Percentiles rank a stretch among this genome's conserved stretches.
Evolutionary conservation across 2,329 filamentous ascomycete species (phyloP).

Genomic region (Ophiocordyceps australis): DNA sequence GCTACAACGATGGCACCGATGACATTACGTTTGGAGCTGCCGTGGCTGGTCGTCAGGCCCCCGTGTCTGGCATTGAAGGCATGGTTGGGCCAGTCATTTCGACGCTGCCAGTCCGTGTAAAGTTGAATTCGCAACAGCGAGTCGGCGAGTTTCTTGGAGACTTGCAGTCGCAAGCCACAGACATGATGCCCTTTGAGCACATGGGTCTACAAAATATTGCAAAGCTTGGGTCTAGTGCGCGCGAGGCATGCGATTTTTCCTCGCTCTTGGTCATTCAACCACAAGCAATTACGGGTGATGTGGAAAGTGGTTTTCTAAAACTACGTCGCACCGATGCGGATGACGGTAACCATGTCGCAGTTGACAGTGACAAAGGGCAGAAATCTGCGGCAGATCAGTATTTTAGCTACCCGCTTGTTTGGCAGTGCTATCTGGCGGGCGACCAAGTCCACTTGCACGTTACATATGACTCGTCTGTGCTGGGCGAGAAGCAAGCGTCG

Average conservation of each 20-base stretch:
- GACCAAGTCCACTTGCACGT: not conserved
- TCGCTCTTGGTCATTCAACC: conserved; percentile 5
- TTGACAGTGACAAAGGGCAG: too few species aligned
- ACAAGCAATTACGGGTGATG: not conserved
- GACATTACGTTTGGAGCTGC: conserved; percentile 43
- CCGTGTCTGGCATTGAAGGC: conserved; percentile 26
- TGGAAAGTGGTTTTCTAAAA: too few species aligned
- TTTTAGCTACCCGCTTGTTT: conserved; percentile 2
- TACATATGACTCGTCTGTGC: not conserved
- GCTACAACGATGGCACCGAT: conserved; percentile 29
- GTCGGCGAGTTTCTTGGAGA: conserved; percentile 3
- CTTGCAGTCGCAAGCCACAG: conserved; percentile 6
- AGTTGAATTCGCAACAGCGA: not conserved
- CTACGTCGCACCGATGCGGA: not conserved
- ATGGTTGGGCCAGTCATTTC: conserved; percentile 44
- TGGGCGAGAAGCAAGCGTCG: not conserved
- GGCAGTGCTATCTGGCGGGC: not conserved
- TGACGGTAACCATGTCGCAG: too few species aligned
- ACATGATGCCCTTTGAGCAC: conserved; percentile 7
- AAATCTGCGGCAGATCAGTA: not conserved
- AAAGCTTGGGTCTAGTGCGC: conserved; percentile 1
- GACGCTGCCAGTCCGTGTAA: conserved; percentile 32
- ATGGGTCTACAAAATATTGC: conserved; percentile 11
- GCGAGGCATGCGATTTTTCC: conserved; percentile 2
- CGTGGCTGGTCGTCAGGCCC: conserved; percentile 34